phyloP scores from a whole-genome alignment of 2,329 filamentous ascomycete genomes.

The Hypomyces perniciosus region DNA sequence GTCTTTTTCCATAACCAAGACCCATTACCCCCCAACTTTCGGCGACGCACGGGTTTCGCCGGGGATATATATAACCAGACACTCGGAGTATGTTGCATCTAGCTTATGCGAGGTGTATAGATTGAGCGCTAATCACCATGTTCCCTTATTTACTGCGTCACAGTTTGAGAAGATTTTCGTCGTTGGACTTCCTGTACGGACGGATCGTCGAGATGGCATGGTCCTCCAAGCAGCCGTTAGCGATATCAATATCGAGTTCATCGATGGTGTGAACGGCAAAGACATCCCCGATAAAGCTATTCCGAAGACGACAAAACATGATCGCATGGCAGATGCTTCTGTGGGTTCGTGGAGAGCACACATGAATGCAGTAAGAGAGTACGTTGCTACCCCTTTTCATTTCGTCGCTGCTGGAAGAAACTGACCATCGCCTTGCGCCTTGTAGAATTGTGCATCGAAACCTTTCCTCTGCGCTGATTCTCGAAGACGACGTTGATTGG shows the following conservation, averaged over 20 bases:
- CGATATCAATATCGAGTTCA: slow-evolving; percentile 38
- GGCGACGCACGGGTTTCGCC: no score
- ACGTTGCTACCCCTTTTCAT: slow-evolving; percentile 4
- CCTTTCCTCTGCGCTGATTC: slow-evolving; percentile 32
- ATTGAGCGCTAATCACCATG: no score
- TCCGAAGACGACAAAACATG: slow-evolving; percentile 23
- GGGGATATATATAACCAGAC: no score
- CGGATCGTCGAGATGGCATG: slow-evolving; percentile 45
- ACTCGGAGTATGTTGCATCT: no score
- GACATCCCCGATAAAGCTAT: slow-evolving; percentile 33
- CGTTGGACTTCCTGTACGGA: slow-evolving; percentile 43
- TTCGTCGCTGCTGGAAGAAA: background rate
- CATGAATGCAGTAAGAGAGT: slow-evolving; percentile 30
- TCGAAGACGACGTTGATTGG: slow-evolving; percentile 42
- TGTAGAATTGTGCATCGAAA: slow-evolving; percentile 27
- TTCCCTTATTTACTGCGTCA: no score
- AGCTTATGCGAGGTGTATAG: no score
- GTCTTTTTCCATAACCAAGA: no score
- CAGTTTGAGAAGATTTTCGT: slow-evolving; percentile 45
- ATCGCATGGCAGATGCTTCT: slow-evolving; percentile 24
- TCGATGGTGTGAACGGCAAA: slow-evolving; percentile 38
- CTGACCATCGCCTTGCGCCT: background rate
- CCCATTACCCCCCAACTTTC: no score
- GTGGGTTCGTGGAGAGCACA: slow-evolving; percentile 39
- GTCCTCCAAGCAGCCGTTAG: slow-evolving; percentile 40